phyloP scores from a whole-genome alignment of 257 asterid species.

The Scutellaria galericulata region DNA sequence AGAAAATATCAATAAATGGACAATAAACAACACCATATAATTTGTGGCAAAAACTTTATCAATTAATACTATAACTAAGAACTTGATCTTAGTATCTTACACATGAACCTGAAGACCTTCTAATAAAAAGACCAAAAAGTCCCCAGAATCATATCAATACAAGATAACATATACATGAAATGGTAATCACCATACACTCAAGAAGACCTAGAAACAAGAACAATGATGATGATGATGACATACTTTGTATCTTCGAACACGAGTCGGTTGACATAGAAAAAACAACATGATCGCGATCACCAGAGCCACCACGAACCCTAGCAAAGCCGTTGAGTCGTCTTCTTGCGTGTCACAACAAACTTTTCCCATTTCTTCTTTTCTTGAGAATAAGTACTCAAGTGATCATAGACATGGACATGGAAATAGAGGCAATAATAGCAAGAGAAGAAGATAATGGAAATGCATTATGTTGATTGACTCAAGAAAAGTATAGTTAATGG shows the following conservation, averaged over 20 bases:
- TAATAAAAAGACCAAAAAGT: background rate
- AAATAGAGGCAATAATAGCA: background rate
- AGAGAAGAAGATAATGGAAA: background rate
- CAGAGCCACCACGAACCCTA: conserved; percentile 38
- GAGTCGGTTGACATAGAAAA: conserved; percentile 31
- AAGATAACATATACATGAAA: no score
- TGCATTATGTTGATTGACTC: background rate
- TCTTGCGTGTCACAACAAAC: conserved; percentile 32
- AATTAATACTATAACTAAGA: background rate
- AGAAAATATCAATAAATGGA: no score
- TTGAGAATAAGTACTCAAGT: background rate
- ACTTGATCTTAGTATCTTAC: background rate
- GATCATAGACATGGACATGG: no score
- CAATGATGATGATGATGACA: conserved; percentile 10
- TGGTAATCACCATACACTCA: background rate
- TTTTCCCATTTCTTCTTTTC: conserved; percentile 35
- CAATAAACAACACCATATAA: no score
- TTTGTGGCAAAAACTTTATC: no score
- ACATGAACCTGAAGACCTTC: background rate
- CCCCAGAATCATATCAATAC: background rate
- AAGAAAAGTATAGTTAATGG: background rate
- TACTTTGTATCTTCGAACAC: conserved; percentile 32
- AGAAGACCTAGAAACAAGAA: background rate
- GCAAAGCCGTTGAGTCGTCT: conserved; percentile 19
- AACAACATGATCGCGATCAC: conserved; percentile 36